Evolutionary conservation across 768 basidiomycete genomes (phyloP), one percentile per base, ranked within the genome.

Genomic region (Suillus cothurnatus): DNA sequence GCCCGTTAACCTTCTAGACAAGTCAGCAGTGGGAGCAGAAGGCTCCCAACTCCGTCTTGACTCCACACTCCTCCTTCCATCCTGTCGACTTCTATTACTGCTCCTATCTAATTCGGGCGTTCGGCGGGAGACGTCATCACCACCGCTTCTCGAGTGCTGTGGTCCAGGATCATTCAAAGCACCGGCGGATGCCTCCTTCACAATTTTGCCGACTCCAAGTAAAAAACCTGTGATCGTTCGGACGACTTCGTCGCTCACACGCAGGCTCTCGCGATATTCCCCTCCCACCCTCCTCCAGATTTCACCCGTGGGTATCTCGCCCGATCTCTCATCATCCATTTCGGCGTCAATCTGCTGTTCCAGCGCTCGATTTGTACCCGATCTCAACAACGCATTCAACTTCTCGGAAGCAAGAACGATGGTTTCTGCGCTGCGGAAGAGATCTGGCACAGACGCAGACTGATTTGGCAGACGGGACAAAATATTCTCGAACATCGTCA

Each of bases 261-360:
- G 81, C 68, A 91, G 68, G 61, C 86, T 84, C 61, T 94, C 93
- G 43, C 92, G 78, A 69, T 87, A 91, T 68, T 94, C 92, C 11
- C 82, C 83, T 1, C 90, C 89, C 6, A 93, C 84, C 56, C 81
- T 78, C 62, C 83, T 80, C 92, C 92, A 94, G 34, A 92, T 77
- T 53, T 84, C 78, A 69, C 77, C 73, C 52, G 71, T 71, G 15
- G 67, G 69, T 14, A 68, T 72, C n/a, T 52, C 67, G 4, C 66
- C 67, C 28, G 68, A 68, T 43, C 66, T 67, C 62, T 80, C 82
- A 39, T 82, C 85, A 12, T 84, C 85, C 2, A 94, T 87, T 73
- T 94, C 93, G 0, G 88, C 85, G 45, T 90, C 85, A 57, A 95
- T 89, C 75, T 93, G 90, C 62, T 85, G 82, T 67, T 92, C 90